Base-by-base conservation (phyloP, 1,284 basidiomycete species). In the Ceratobasidium sp. region DNA sequence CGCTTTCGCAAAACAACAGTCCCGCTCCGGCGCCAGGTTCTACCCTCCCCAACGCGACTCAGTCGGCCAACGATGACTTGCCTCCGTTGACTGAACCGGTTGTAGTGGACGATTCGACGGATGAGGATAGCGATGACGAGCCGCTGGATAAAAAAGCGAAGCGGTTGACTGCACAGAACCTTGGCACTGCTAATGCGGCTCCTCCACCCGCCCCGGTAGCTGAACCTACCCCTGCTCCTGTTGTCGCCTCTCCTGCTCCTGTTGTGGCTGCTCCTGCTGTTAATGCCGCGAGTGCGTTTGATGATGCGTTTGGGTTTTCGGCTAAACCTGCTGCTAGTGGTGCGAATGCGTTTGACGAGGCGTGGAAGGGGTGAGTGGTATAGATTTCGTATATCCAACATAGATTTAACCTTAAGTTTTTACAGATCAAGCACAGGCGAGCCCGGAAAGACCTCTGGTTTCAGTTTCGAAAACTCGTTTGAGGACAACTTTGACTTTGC, bases 401-500 rank as follows among this genome's bases (percentile, higher is more conserved):
- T 64, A 3, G 33, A 20, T 20, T 49, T 4, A 60, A 44, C 3
- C 20, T 75, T n/a, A n/a, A 33, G 53, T 51, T 12, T 58, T 18
- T 49, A 53, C 44, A 69, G 66, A 33, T 51, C 64, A 77, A 12
- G 81, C 18, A 44, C 72, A 33, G 28, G 77, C 42, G 51, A 76
- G 20, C 51, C 67, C 1, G n/a, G 49, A 26, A 69, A 73, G 12
- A 73, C 81, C 1, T 80, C 81, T 26, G 71, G 77, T 0, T 78
- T 83, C 3, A 80, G 79, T n/a, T 75, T 75, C 42, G 60, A 75
- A 64, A 75, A 75, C 46, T 53, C 87, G n/a, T 96, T 96, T 82
- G 95, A 96, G 49, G 95, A 96, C 82, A 93, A 94, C 80, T 96
- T 96, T 83, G 95, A 96, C 85, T 97, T 97, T 81, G 87, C 86